Percentiles rank a stretch among this genome's conserved stretches.
Conservation (phyloP, 2,329 filamentous ascomycete genomes). For the Sarocladium kiliense region DNA sequence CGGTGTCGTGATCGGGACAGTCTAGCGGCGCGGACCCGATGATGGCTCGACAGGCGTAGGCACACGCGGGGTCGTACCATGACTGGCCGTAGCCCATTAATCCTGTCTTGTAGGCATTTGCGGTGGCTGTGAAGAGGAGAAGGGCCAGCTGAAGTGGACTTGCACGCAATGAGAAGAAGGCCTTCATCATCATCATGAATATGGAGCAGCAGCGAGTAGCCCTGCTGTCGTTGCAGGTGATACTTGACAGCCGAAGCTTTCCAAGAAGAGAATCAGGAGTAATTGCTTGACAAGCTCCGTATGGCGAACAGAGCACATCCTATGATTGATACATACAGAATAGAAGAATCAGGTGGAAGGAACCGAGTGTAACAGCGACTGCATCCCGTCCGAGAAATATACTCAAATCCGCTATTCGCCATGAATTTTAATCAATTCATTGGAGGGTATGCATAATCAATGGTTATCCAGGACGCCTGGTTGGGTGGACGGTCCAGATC, state of each 20-base stretch:
- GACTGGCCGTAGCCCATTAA: constrained; percentile 20
- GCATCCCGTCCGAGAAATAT: too few relatives aligned
- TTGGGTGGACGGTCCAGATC: too few relatives aligned
- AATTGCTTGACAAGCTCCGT: too few relatives aligned
- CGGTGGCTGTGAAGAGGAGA: not conserved
- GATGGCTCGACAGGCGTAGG: constrained; percentile 48
- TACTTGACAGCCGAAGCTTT: too few relatives aligned
- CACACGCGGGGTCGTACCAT: constrained; percentile 63
- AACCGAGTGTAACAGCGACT: too few relatives aligned
- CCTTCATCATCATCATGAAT: not conserved
- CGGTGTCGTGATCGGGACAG: constrained; percentile 10
- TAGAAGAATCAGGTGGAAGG: too few relatives aligned
- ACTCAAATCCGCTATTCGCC: not conserved
- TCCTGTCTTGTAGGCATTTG: constrained; percentile 10
- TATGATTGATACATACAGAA: too few relatives aligned
- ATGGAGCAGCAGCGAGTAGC: too few relatives aligned
- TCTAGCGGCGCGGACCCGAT: constrained; percentile 18
- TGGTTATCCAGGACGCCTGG: not conserved
- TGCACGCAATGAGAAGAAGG: not conserved
- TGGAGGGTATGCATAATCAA: not conserved
- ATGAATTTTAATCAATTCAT: too few relatives aligned
- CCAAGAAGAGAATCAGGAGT: too few relatives aligned
- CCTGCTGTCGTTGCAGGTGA: too few relatives aligned
- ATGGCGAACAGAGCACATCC: too few relatives aligned
- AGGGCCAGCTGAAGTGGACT: not conserved